Evolutionary conservation across 345 rosid species (phyloP).

Genomic region (Sonneratia caseolaris): DNA sequence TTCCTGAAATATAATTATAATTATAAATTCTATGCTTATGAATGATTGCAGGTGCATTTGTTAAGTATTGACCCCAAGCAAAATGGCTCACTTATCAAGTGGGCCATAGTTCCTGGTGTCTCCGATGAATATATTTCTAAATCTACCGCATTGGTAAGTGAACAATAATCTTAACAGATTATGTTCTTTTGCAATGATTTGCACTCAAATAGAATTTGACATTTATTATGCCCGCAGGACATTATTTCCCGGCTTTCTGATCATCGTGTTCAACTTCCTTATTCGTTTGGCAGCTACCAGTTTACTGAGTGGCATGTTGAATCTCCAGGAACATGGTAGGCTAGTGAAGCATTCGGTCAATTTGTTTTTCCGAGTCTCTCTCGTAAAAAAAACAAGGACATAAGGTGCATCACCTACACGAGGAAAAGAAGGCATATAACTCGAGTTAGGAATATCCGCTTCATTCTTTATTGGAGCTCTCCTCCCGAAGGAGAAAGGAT

Average conservation of each 20-base stretch:
- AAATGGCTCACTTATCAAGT: constrained; percentile 41
- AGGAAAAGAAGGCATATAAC: too few relatives aligned
- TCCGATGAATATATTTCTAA: constrained; percentile 44
- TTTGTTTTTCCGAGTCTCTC: too few relatives aligned
- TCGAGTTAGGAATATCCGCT: too few relatives aligned
- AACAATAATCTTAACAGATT: neutral
- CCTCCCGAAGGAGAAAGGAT: too few relatives aligned
- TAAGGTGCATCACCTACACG: too few relatives aligned
- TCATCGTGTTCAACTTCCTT: constrained; percentile 58
- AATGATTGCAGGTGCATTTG: constrained; percentile 47
- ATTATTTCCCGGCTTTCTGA: constrained; percentile 57
- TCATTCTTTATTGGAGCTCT: neutral
- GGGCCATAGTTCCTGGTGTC: constrained; percentile 52
- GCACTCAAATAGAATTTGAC: neutral
- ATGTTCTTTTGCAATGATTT: neutral
- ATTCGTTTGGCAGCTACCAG: constrained; percentile 47
- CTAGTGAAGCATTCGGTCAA: neutral
- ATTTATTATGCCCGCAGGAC: constrained; percentile 23
- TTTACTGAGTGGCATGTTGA: constrained; percentile 53
- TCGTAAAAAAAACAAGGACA: too few relatives aligned
- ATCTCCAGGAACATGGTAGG: constrained; percentile 39
- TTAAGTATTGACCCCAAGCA: constrained; percentile 48
- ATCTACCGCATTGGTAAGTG: constrained; percentile 48
- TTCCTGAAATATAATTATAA: neutral
- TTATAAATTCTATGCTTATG: neutral